These are phyloP conservation scores for Mollisia scopiformis DNA, from an alignment of 2,329 filamentous ascomycete species.

Conservation along the genomic window DNA sequence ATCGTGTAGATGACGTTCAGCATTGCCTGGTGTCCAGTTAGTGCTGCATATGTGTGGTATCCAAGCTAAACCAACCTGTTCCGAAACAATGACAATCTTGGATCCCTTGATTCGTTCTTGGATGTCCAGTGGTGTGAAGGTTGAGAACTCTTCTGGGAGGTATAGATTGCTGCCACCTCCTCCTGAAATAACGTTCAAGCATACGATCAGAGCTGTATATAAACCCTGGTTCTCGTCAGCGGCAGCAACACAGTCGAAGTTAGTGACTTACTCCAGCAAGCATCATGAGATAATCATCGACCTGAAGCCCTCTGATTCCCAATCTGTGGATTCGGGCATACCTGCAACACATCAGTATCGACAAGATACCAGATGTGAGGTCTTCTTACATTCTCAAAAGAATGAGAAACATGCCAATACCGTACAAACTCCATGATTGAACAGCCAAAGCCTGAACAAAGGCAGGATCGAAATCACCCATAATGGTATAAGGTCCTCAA, in stretches of 20 bases:
- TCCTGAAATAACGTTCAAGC: conserved; percentile 43
- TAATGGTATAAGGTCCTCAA: background rate
- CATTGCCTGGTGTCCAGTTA: too few relatives aligned
- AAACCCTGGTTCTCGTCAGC: conserved; percentile 26
- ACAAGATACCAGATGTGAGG: background rate
- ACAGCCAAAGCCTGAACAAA: conserved; percentile 21
- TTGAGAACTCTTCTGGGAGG: conserved; percentile 39
- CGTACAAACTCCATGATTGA: conserved; percentile 28
- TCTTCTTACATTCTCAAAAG: conserved; percentile 22
- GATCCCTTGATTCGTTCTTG: conserved; percentile 52
- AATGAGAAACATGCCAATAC: conserved; percentile 27
- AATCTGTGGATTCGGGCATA: conserved; percentile 28
- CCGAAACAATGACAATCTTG: conserved; percentile 63
- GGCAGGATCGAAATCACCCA: conserved; percentile 22
- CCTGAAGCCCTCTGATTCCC: conserved; percentile 21
- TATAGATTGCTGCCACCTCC: conserved; percentile 48
- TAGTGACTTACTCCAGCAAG: conserved; percentile 18
- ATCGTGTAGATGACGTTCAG: conserved; percentile 57
- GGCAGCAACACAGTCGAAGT: background rate
- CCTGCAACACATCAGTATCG: conserved; percentile 11
- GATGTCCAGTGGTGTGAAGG: conserved; percentile 42
- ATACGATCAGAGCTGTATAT: conserved; percentile 45
- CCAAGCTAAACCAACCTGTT: conserved; percentile 50
- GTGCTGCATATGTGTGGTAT: too few relatives aligned
- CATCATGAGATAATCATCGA: conserved; percentile 30